Evolutionary conservation across 1,284 basidiomycete genomes (phyloP), one percentile per base, ranked within the genome.

Genomic region (Schizophyllum amplum): DNA sequence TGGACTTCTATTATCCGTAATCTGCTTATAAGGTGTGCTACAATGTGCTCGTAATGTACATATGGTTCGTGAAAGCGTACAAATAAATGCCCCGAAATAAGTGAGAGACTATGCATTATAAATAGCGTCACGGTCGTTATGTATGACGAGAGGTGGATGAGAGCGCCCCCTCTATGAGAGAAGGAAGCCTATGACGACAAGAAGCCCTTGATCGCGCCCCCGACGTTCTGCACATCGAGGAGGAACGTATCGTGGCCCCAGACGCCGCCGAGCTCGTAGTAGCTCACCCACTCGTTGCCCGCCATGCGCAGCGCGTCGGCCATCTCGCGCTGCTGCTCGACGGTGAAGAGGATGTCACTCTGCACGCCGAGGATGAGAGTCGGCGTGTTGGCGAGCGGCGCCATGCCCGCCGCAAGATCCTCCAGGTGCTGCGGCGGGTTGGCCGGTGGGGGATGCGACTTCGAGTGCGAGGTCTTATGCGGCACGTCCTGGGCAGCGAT

Each of bases 201-300:
- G 68, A 79, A 78, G 24, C 77, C 79, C 52, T 75, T 69, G 56
- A 78, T 71, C 11, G 76, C 73, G 33, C 77, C 75, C 46, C 78
- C 78, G 15, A 80, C 77, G 61, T 79, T 79, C 52, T 75, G 57
- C 13, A 76, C 73, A 60, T 80, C 78, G 57, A 80, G 69, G 75
- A 99, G 76, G 75, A 99, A 99, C 24, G 94, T 98, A 73, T 99
- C 95, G 67, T 95, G 93, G 1, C 97, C 97, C 92, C 94, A 98
- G 15, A 98, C 95, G 4, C 96, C 94, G 47, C 97, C 95, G 6
- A 99, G 81, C 74, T 99, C 97, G 71, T 96, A 99, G 72, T 98
- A 99, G 58, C 91, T 88, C 26, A 99, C 97, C 59, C 80, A 75
- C 21, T 83, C 72, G 70, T 96, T 96, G 0, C 96, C 96, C 1